These are phyloP conservation scores for Alternaria gansuensis DNA, from an alignment of 2,329 filamentous ascomycete genomes.

Conservation along the genomic window DNA sequence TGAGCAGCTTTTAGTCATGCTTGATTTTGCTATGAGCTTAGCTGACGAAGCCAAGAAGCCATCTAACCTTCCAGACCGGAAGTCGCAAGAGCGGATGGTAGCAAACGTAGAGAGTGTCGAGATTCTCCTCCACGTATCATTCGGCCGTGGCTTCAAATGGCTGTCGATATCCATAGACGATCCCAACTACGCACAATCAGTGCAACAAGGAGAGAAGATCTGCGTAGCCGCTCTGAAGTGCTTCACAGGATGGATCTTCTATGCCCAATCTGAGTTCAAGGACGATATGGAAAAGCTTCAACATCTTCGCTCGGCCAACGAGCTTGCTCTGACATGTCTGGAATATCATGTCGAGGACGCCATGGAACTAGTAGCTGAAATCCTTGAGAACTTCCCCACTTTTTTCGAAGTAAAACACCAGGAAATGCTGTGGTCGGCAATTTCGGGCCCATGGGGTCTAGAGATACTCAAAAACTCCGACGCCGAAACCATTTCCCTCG, in stretches of 20 bases:
- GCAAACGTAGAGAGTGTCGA: conserved; percentile 63
- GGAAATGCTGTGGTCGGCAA: conserved; percentile 47
- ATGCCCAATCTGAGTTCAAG: conserved; percentile 71
- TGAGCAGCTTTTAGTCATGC: conserved; percentile 63
- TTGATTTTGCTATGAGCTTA: conserved; percentile 71
- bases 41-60: conserved; percentile 74
- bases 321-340: conserved; percentile 68
- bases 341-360: conserved; percentile 61
- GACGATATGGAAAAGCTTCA: conserved; percentile 66
- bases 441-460: conserved; percentile 47
- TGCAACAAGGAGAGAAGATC: conserved; percentile 45
- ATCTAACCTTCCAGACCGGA: conserved; percentile 65
- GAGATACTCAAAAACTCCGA: conserved; percentile 50
- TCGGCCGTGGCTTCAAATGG: conserved; percentile 50
- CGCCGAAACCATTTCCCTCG: conserved; percentile 47
- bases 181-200: conserved; percentile 31
- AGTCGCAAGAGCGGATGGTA: conserved; percentile 62
- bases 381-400: conserved; percentile 48
- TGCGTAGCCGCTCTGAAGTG: conserved; percentile 47
- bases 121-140: conserved; percentile 57
- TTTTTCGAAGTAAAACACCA: conserved; percentile 49
- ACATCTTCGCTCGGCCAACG: conserved; percentile 68
- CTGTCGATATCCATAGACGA: conserved; percentile 40
- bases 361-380: conserved; percentile 50
- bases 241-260: conserved; percentile 72